Evolutionary conservation across 1,284 basidiomycete genomes (phyloP), one percentile per base, ranked within the genome.

Genomic region (Boletus smithii): DNA sequence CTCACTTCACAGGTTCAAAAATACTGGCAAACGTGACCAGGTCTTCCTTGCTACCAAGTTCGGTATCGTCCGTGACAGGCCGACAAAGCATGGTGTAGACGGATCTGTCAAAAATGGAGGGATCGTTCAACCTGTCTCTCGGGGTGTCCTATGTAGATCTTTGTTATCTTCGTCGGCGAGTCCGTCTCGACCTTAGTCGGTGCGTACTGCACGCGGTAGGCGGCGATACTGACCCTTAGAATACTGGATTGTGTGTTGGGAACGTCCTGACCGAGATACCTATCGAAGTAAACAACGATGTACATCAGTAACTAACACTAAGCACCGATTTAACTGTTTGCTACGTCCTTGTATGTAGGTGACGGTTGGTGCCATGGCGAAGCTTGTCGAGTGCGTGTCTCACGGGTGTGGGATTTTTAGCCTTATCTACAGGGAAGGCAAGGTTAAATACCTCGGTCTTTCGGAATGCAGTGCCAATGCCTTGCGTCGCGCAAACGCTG

Each of bases 21-120:
- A 53, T 33, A 67, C 59, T 3, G 70, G 70, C 4, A 70, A 71
- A 56, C 63, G 71, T 7, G 53, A 65, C 37, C 60, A 74, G 35
- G 70, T 76, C 32, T 76, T 77, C 60, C 66, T 77, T 3, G 73
- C 71, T 0, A 75, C 74, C 44, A 77, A 76, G 57, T 73, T 72
- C 33, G 71, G 69, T n/a, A 3, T 66, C 35, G 44, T 43, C n/a
- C n/a, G n/a, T n/a, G n/a, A 24, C 4, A 0, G 11, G 44, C 42
- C 42, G 39, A 44, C 3, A 46, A 38, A 14, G n/a, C 16, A 39
- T 16, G 57, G 56, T 1, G 50, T 63, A 14, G 50, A 63, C 6
- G 62, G 56, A 13, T 54, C 62, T 17, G 38, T 57, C 0, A 20
- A 57, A 27, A 53, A 60, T 29, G n/a, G 54, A 61, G 23, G 51